Base-by-base conservation (phyloP, 2,329 filamentous ascomycete genomes). In the Fusarium nisikadoi region DNA sequence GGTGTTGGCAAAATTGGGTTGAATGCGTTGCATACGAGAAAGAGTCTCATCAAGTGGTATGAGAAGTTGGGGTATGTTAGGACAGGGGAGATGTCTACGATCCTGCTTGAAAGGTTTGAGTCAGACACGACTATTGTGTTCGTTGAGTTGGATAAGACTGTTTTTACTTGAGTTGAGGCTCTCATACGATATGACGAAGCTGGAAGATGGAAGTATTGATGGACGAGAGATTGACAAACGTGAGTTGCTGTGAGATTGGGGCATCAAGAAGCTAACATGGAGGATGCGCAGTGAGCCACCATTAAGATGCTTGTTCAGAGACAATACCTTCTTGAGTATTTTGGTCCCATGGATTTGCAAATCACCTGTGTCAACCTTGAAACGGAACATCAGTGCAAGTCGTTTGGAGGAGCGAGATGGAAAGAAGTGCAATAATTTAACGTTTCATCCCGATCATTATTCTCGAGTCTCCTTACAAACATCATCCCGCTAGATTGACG, bases 31-130 rank as follows among this genome's bases (percentile, higher is more conserved):
- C 77, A 73, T 33, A 78, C 77, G 27, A 80, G 82, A 31, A 52
- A 75, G 38, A 67, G 75, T 20, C 75, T 83, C 20, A 79, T 83
- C 29, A 62, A 66, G 39, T 83, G 82, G 82, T 83, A 83, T 61
- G 57, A 70, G 52, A 75, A 79, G n/a, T 70, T 73, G 19, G 82
- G 82, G 4, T 83, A 79, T 43, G 64, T 41, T 9, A 75, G 71
- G 69, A 83, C 80, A 11, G 83, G 83, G 2, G 77, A 80, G 55
- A 71, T 72, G 31, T 62, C 71, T 11, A 78, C 78, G 6, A 81
- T 84, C 54, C 80, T 80, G 10, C 68, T 74, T 33, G 72, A 79
- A 4, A 36, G 45, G 12, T 59, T 72, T 31, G 72, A 65, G 5
- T 23, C 57, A 53, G 58, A 23, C 1, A 33, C 81, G 39, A 72